These are phyloP conservation scores for Neofusicoccum sp. DNA, from an alignment of 2,329 filamentous ascomycete genomes.

Conservation along the genomic window DNA sequence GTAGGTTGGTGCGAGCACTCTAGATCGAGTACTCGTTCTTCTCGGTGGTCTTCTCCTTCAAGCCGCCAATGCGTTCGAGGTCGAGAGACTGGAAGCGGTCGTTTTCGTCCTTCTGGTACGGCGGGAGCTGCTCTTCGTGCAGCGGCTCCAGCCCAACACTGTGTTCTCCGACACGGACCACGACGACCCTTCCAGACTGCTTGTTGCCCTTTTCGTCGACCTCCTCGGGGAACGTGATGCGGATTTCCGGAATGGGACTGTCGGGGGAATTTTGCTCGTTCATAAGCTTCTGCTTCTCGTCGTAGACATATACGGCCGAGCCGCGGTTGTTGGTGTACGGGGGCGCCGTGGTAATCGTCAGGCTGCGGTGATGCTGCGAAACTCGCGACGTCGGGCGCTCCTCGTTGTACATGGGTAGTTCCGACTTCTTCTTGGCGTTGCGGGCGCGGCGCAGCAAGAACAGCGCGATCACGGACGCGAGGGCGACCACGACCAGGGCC, in stretches of 20 bases:
- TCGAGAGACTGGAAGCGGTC: constrained; percentile 90
- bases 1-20: not conserved
- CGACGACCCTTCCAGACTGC: constrained; percentile 84
- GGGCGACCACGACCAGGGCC: constrained; percentile 72
- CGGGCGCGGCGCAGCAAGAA: constrained; percentile 73
- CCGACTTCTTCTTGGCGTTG: constrained; percentile 47
- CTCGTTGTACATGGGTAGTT: constrained; percentile 73
- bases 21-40: constrained; percentile 24
- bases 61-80: constrained; percentile 88
- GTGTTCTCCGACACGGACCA: constrained; percentile 87
- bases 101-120: constrained; percentile 81
- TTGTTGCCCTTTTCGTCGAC: constrained; percentile 79
- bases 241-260: constrained; percentile 87
- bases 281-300: constrained; percentile 78
- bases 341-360: constrained; percentile 53
- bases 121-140: constrained; percentile 71
- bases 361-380: constrained; percentile 56
- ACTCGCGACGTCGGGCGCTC: constrained; percentile 39
- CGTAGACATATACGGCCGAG: constrained; percentile 74
- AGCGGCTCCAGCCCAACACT: constrained; percentile 89
- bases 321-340: constrained; percentile 32
- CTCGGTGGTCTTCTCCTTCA: constrained; percentile 79
- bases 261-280: constrained; percentile 73
- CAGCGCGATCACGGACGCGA: constrained; percentile 69
- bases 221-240: constrained; percentile 97